These are phyloP conservation scores for Rhodocollybia butyracea DNA, from an alignment of 768 basidiomycete species.

Conservation along the genomic window DNA sequence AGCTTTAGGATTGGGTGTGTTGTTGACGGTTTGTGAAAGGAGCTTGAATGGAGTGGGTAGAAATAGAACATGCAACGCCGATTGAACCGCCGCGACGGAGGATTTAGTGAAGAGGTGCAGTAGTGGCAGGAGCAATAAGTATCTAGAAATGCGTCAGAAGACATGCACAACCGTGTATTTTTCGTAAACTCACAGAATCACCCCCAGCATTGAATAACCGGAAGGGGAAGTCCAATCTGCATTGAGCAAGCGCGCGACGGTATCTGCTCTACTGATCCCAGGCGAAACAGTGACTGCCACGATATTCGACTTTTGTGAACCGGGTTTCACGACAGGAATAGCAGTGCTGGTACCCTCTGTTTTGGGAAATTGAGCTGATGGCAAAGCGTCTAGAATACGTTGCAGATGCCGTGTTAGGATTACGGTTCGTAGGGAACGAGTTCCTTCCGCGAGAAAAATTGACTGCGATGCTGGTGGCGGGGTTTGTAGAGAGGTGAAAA, in stretches of 20 bases:
- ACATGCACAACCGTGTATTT: not conserved
- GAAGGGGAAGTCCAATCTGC: constrained; percentile 38
- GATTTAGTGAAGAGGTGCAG: constrained; percentile 70
- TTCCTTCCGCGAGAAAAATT: constrained; percentile 58
- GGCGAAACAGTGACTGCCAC: constrained; percentile 72
- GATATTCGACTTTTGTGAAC: constrained; percentile 66
- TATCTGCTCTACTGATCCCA: constrained; percentile 72
- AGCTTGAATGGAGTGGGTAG: constrained; percentile 77
- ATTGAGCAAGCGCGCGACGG: constrained; percentile 52
- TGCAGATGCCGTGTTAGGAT: constrained; percentile 79
- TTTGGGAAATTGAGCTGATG: constrained; percentile 53
- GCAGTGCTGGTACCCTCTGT: constrained; percentile 31
- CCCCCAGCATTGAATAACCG: constrained; percentile 38
- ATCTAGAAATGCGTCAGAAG: constrained; percentile 37
- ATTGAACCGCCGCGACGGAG: constrained; percentile 60
- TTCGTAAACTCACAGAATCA: constrained; percentile 45
- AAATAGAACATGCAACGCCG: constrained; percentile 78
- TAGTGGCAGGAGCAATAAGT: constrained; percentile 63
- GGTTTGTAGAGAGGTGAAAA: constrained; percentile 13
- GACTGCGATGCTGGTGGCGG: constrained; percentile 22
- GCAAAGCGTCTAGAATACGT: constrained; percentile 78
- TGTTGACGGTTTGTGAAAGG: constrained; percentile 20
- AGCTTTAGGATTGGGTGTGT: constrained; percentile 12
- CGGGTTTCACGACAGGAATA: constrained; percentile 39
- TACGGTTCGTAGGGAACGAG: constrained; percentile 57